Evolutionary conservation across 1,139 yeast species (phyloP), one percentile per base, ranked within the genome.

Genomic region (Suhomyces maxii): DNA sequence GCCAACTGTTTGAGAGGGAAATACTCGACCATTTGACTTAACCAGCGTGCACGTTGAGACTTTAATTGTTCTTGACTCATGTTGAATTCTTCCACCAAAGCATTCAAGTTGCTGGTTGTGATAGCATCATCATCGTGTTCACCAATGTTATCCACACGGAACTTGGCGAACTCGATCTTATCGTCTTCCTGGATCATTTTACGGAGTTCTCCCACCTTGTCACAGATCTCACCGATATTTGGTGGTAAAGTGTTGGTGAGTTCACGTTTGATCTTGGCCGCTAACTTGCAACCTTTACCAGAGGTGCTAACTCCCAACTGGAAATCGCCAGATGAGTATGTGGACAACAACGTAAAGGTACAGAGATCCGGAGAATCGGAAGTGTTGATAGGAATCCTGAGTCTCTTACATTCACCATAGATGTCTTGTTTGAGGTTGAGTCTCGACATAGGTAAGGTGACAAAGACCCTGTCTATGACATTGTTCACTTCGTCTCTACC

Each of bases 261-360:
- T 55, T 89, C 96, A 50, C 98, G 71, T 57, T 83, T 85, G 58
- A 91, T 78, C 53, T 96, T 74, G 48, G 84, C 80, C 0, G 97
- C 96, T 46, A 91, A 70, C 49, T 89, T 82, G 67, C 97, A 91
- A 2, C 98, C 97, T 64, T 87, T 87, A 0, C 97, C 96, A 34
- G 83, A 79, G 0, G 98, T 91, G 8, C 95, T 83, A 6, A 91
- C 82, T 0, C 96, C 96, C 43, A 91, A 58, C 63, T 88, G 95
- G 65, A 91, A 82, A 50, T 81, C 83, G 1, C 95, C 95, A 46
- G 84, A 82, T 1, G 71, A 68, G 59, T 79, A 80, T 0, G 93
- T 82, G 0, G 97, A 88, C 34, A 89, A 70, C 47, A 90, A 63
- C 0, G 95, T 82, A 61, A 91, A 91, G 0, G 91, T 80, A 47